Evolutionary conservation across 441 rosid genomes (phyloP).

Genomic region (Adansonia gregorii): DNA sequence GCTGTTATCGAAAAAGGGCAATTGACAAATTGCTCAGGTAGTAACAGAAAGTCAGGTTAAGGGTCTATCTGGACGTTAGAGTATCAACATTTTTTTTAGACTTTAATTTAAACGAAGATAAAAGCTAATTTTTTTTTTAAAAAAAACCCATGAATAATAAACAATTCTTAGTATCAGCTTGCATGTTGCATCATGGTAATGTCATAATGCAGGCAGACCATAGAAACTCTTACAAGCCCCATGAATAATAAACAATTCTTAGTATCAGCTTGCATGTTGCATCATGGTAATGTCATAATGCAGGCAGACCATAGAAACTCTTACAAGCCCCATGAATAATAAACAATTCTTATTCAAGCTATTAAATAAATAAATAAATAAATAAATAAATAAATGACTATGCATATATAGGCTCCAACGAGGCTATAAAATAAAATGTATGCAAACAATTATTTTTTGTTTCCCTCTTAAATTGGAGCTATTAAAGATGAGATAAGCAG

Average conservation of each 20-base stretch:
- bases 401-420: background rate
- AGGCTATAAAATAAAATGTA: background rate
- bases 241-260: background rate
- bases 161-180: no score
- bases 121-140: background rate
- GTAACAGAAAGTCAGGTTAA: background rate
- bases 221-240: background rate
- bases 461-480: background rate
- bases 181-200: background rate
- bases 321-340: background rate
- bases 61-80: background rate
- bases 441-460: background rate
- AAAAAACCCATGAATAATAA: no score
- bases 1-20: background rate
- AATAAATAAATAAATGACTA: background rate
- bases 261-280: background rate
- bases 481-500: background rate
- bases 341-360: background rate
- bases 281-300: background rate
- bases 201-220: background rate
- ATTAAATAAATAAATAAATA: background rate
- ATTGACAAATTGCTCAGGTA: background rate
- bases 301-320: background rate
- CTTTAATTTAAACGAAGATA: no score
- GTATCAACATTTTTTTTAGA: no score